A percentile compares a stretch with the other conserved stretches of the same genome.
Conservation (phyloP, 2,329 filamentous ascomycete species). For the Thielaviopsis populi region DNA sequence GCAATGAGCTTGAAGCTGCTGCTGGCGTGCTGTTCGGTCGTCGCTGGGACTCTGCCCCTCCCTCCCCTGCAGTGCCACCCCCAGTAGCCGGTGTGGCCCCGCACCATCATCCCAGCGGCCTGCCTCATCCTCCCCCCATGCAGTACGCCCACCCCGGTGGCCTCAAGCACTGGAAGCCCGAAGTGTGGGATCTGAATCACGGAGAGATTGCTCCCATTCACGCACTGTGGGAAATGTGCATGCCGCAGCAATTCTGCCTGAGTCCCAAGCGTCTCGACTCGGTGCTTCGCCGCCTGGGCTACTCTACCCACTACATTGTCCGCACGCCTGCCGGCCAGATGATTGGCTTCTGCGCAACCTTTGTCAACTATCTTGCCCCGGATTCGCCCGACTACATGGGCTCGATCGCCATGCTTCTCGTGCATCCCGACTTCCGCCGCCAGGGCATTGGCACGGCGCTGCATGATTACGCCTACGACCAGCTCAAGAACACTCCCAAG, state of each 20-base stretch:
- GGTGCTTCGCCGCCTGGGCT: conserved; percentile 39
- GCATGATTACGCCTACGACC: conserved; percentile 35
- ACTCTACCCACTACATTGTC: conserved; percentile 42
- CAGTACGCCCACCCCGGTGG: not conserved
- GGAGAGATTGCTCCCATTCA: conserved; percentile 29
- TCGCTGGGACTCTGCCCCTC: conserved; percentile 13
- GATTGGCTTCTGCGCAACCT: conserved; percentile 46
- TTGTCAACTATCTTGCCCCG: conserved; percentile 41
- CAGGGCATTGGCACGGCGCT: conserved; percentile 39
- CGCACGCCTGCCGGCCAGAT: conserved; percentile 32
- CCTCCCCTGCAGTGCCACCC: conserved; percentile 5
- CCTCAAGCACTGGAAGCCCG: conserved; percentile 27
- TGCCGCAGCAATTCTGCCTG: conserved; percentile 34
- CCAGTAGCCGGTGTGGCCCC: conserved; percentile 3
- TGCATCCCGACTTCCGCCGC: conserved; percentile 32
- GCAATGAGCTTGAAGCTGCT: conserved; percentile 33
- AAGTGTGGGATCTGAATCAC: conserved; percentile 26
- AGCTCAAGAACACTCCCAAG: conserved; percentile 36
- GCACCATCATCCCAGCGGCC: conserved; percentile 7
- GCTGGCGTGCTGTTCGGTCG: conserved; percentile 39
- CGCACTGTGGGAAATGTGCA: conserved; percentile 33
- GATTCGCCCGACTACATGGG: conserved; percentile 38
- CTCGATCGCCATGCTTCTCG: conserved; percentile 39
- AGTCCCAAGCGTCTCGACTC: conserved; percentile 28
- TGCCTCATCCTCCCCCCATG: conserved; percentile 2